Conservation (phyloP, 257 asterid species). For the Thymus quinquecostatus region DNA sequence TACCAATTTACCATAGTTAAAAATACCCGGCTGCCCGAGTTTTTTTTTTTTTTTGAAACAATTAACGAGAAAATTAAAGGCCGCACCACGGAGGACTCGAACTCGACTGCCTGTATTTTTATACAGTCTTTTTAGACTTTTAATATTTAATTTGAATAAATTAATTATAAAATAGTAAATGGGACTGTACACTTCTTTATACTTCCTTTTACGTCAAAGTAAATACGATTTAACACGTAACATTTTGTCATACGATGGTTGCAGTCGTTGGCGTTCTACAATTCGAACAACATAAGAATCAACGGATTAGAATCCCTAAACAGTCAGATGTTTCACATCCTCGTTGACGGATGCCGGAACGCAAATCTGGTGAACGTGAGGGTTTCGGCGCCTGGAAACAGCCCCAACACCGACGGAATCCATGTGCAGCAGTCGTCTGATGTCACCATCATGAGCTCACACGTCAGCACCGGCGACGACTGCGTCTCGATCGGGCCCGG, state of each 20-base stretch:
- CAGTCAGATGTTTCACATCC: slow-evolving; percentile 65
- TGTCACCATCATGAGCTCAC: slow-evolving; percentile 47
- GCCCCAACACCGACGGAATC: slow-evolving; percentile 76
- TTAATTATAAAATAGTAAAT: too few relatives aligned
- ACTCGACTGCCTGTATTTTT: too few relatives aligned
- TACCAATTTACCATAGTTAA: neutral
- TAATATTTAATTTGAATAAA: too few relatives aligned
- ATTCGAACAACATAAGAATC: slow-evolving; percentile 52
- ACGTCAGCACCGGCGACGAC: slow-evolving; percentile 66
- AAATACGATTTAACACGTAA: too few relatives aligned
- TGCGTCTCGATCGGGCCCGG: slow-evolving; percentile 74
- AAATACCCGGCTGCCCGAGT: neutral
- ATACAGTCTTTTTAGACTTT: too few relatives aligned
- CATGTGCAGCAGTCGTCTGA: slow-evolving; percentile 48
- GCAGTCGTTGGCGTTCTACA: slow-evolving; percentile 59
- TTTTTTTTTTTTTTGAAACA: too few relatives aligned
- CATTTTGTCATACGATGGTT: neutral
- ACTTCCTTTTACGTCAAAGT: too few relatives aligned
- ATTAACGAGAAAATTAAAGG: too few relatives aligned
- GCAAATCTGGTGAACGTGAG: slow-evolving; percentile 40
- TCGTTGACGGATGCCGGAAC: slow-evolving; percentile 51
- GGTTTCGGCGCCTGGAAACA: slow-evolving; percentile 53
- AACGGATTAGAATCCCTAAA: slow-evolving; percentile 50
- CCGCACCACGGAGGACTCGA: too few relatives aligned
- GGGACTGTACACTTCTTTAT: too few relatives aligned